Evolutionary conservation across 2,329 filamentous ascomycete genomes (phyloP).

Genomic region (Sporothrix dimorphospora): DNA sequence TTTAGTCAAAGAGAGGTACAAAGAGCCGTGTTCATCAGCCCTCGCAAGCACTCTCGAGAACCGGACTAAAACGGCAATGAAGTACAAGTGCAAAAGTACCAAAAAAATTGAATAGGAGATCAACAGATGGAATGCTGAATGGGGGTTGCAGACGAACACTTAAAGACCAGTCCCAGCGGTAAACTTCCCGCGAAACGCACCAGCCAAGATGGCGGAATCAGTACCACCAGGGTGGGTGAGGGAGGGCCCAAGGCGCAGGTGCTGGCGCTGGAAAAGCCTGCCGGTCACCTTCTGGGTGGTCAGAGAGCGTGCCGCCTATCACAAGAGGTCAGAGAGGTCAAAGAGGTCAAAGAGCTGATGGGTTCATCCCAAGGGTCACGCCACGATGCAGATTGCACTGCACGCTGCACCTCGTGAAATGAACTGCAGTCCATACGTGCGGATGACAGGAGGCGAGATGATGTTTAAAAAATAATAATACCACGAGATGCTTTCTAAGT

Average conservation of each 20-base stretch:
- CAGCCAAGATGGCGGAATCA: conserved; percentile 1
- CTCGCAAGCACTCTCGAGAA: background rate
- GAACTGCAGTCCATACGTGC: background rate
- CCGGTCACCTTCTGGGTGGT: background rate
- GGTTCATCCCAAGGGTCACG: background rate
- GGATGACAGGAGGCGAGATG: background rate
- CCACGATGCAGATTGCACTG: conserved; percentile 5
- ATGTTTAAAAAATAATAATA: background rate
- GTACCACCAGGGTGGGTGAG: background rate
- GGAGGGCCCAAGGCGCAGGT: background rate
- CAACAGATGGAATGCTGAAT: background rate
- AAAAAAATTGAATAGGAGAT: background rate
- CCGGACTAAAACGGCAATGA: background rate
- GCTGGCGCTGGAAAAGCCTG: background rate
- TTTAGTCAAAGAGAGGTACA: background rate
- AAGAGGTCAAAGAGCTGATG: background rate
- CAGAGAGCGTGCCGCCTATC: background rate
- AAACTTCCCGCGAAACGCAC: background rate
- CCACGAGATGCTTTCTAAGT: background rate
- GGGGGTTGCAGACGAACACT: background rate
- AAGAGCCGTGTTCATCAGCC: background rate
- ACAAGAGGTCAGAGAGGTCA: background rate
- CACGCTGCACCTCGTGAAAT: background rate
- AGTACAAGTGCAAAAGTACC: conserved; percentile 3
- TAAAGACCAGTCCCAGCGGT: background rate